Evolutionary conservation across 148 eudicot species (phyloP).

Genomic region (Talinum fruticosum): DNA sequence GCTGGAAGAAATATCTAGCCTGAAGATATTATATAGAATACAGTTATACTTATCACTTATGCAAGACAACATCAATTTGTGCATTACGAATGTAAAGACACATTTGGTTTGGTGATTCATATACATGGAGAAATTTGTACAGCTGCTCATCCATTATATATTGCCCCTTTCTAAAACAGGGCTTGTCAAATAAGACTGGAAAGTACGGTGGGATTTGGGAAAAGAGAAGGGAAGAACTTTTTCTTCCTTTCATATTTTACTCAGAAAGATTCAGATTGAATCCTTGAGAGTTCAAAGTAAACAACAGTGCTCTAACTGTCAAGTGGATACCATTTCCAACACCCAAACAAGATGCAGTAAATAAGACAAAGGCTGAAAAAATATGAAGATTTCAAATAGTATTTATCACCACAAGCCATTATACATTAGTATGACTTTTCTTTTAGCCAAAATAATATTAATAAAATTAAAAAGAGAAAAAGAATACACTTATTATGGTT

Average conservation of each 20-base stretch:
- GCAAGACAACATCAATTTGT: not conserved
- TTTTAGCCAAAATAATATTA: not conserved
- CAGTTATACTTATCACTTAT: not conserved
- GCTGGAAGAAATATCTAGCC: conserved; percentile 85
- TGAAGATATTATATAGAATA: conserved; percentile 17
- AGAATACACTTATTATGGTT: not conserved
- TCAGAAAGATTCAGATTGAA: conserved; percentile 3
- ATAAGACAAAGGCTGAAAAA: not conserved
- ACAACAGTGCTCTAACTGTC: not conserved
- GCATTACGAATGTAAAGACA: not conserved
- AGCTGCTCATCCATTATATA: not conserved
- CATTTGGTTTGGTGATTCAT: not conserved
- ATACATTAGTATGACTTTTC: not conserved
- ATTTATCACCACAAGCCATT: not conserved
- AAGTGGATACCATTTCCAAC: conserved; percentile 11
- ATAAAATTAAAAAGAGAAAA: not conserved
- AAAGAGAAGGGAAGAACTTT: not conserved
- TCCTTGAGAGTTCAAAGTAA: not conserved
- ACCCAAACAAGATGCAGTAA: not conserved
- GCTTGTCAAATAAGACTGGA: not conserved
- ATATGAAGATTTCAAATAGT: not conserved
- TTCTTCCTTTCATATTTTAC: not conserved
- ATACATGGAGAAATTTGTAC: not conserved
- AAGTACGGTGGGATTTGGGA: not conserved
- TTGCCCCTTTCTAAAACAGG: not conserved